Conservation (phyloP, 1,284 basidiomycete species). For the Pulchroboletus neoregius region DNA sequence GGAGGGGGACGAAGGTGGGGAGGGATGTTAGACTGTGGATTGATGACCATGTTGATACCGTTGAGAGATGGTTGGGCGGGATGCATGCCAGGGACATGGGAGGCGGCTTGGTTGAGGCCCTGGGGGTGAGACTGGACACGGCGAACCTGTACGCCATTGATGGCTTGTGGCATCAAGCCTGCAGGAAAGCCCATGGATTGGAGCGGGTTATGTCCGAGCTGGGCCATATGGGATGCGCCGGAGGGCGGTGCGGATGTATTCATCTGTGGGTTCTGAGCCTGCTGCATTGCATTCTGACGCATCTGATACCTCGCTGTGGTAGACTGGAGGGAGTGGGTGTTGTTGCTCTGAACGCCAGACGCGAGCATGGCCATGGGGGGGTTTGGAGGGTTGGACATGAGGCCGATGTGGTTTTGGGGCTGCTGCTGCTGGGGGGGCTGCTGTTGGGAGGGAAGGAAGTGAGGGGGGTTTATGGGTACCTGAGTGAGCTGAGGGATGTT, state of each 20-base stretch:
- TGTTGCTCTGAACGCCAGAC: constrained; percentile 20
- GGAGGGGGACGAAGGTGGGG: constrained; percentile 33
- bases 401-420: constrained; percentile 29
- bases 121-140: constrained; percentile 52
- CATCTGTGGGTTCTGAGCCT: constrained; percentile 39
- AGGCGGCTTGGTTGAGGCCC: constrained; percentile 35
- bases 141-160: constrained; percentile 37
- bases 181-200: constrained; percentile 40
- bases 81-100: constrained; percentile 40
- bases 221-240: constrained; percentile 37
- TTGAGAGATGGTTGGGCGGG: constrained; percentile 33
- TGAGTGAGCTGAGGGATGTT: constrained; percentile 41
- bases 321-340: constrained; percentile 16
- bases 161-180: constrained; percentile 36
- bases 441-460: constrained; percentile 40
- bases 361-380: constrained; percentile 30
- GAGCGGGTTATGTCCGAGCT: constrained; percentile 36
- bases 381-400: constrained; percentile 29
- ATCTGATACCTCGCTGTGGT: constrained; percentile 28
- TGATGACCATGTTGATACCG: constrained; percentile 42
- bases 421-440: constrained; percentile 32
- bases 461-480: constrained; percentile 37
- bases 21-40: constrained; percentile 37
- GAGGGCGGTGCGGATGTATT: constrained; percentile 35
- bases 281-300: constrained; percentile 29